phyloP scores from a whole-genome alignment of 352 stramenopile genomes.

The Aphanomyces cochlioides region DNA sequence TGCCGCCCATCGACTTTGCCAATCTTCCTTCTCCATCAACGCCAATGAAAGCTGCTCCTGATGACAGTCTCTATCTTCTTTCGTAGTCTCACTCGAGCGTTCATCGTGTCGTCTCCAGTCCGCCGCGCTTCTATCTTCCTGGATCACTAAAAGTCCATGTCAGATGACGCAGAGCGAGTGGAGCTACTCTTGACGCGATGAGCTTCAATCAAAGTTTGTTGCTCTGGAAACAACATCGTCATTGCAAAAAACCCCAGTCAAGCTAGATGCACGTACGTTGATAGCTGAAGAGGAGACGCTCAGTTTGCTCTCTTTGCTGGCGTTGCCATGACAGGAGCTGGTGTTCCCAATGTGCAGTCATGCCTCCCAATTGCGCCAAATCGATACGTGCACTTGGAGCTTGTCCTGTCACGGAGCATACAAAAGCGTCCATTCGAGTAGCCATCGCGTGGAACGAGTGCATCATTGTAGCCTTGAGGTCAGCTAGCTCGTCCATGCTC shows the following conservation, averaged over 20 bases:
- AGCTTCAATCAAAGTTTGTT: too few species aligned
- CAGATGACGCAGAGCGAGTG: too few species aligned
- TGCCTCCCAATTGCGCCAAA: not conserved
- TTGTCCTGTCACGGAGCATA: conserved; percentile 5
- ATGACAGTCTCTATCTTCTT: too few species aligned
- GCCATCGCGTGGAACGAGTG: not conserved
- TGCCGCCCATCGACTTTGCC: not conserved
- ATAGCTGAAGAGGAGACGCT: not conserved
- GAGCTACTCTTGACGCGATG: too few species aligned
- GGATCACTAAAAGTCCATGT: too few species aligned
- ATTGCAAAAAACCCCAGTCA: too few species aligned
- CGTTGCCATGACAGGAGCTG: not conserved
- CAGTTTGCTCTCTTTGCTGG: too few species aligned
- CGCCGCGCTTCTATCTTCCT: too few species aligned
- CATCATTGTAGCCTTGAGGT: not conserved
- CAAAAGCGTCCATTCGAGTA: not conserved
- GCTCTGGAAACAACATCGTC: too few species aligned
- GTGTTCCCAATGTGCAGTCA: not conserved
- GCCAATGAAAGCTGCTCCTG: too few species aligned
- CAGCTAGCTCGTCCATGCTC: not conserved
- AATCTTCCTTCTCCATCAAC: not conserved
- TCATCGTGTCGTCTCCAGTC: too few species aligned
- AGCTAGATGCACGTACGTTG: not conserved
- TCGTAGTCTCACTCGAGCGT: too few species aligned
- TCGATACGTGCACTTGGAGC: not conserved